Percentiles rank a stretch among this genome's conserved stretches.
phyloP scores from a whole-genome alignment of 2,329 filamentous ascomycete species.

The Rhytidhysteron rufulum region DNA sequence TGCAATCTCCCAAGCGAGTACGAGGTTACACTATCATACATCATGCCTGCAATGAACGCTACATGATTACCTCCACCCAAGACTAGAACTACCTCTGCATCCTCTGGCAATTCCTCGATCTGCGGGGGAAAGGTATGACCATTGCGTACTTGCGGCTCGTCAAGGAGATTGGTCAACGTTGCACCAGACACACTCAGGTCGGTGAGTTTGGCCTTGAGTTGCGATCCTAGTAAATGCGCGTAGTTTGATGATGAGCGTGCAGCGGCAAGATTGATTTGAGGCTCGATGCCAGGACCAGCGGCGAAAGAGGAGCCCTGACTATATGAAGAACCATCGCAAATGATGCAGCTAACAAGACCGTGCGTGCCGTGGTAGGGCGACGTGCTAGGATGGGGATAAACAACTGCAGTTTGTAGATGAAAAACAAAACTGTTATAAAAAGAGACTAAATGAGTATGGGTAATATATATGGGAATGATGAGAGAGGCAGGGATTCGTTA shows the following conservation, averaged over 20 bases:
- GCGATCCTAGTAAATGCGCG: conserved; percentile 27
- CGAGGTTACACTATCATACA: neutral
- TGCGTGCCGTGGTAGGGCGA: too few species aligned
- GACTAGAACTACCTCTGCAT: neutral
- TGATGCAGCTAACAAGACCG: too few species aligned
- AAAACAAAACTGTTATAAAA: too few species aligned
- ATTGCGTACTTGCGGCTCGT: conserved; percentile 27
- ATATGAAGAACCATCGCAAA: too few species aligned
- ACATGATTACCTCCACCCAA: neutral
- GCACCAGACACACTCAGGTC: conserved; percentile 31
- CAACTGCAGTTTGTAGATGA: too few species aligned
- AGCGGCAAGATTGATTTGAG: conserved; percentile 22
- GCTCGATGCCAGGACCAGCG: conserved; percentile 30
- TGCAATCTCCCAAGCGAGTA: neutral
- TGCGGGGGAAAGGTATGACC: conserved; percentile 3
- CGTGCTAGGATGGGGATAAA: too few species aligned
- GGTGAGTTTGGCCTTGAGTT: conserved; percentile 21
- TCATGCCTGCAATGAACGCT: neutral
- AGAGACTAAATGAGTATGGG: too few species aligned
- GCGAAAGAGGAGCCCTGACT: conserved; percentile 13
- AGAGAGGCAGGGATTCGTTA: too few species aligned
- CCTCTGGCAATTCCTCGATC: neutral
- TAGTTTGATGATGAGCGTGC: conserved; percentile 35
- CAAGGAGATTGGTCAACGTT: conserved; percentile 35
- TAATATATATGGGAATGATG: too few species aligned